Conservation (phyloP, 805 yeast genomes). For the Candida yuanshanica region DNA sequence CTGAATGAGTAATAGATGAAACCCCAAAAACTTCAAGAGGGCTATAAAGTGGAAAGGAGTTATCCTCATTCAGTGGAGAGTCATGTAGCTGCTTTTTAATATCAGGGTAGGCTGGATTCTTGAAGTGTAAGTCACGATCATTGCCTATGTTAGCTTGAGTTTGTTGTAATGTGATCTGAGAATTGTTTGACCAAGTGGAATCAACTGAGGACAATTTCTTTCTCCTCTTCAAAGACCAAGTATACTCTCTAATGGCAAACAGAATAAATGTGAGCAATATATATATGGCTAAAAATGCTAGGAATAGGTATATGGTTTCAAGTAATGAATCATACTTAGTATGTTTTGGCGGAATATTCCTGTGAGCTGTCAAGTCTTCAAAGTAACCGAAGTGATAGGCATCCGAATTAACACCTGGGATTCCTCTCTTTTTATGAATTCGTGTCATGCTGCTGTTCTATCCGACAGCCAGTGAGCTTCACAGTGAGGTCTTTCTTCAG, state of each 20-base stretch:
- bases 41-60: no score
- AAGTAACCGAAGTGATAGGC: conserved; percentile 24
- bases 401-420: conserved; percentile 25
- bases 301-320: conserved; percentile 23
- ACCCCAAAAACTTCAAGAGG: conserved; percentile 11
- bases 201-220: conserved; percentile 15
- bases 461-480: not conserved
- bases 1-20: conserved; percentile 5
- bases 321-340: conserved; percentile 18
- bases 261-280: conserved; percentile 15
- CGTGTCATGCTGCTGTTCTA: not conserved
- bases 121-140: not conserved
- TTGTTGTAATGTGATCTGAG: conserved; percentile 5
- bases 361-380: conserved; percentile 19
- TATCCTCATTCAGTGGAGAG: no score
- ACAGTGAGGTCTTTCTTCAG: no score
- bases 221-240: conserved; percentile 14
- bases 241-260: conserved; percentile 27
- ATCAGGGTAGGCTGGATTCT: conserved; percentile 19
- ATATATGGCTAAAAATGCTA: conserved; percentile 13
- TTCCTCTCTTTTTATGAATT: conserved; percentile 9
- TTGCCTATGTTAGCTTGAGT: conserved; percentile 1
- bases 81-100: not conserved
- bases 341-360: conserved; percentile 6
- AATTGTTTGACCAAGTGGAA: conserved; percentile 16